Base-by-base conservation (phyloP, 2,329 filamentous ascomycete species). In the Hypoxylon sp. region DNA sequence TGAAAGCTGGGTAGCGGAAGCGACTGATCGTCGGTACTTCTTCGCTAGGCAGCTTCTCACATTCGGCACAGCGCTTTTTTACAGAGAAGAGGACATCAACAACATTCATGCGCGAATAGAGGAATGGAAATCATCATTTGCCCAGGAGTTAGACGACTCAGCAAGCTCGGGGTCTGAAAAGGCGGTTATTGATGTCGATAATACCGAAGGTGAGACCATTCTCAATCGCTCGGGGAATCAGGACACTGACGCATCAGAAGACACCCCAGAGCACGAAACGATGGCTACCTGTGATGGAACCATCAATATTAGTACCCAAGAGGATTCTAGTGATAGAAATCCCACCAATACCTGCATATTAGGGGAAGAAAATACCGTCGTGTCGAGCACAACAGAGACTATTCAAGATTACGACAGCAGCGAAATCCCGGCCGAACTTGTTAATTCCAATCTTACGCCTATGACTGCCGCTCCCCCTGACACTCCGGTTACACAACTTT, bases 1-100 rank as follows among this genome's bases (percentile, higher is more conserved):
- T 11, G 52, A 67, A 35, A 9, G 3, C 11, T 70, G 67, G 67
- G 35, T 67, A 22, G 51, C 33, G 10, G 64, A 70, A 17, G 51
- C 64, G 3, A 54, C 57, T 1, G 58, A 22, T 1, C 46, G 42
- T 2, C 24, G 50, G 44, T 61, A 31, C 22, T 17, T 33, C 22
- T 19, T 59, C 6, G 67, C 63, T 1, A 64, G 67, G 17, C 35
- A 42, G 8, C 47, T 70, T 13, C 22, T 67, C 29, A n/a, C 2
- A 10, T 63, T 67, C 50, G 24, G 39, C 35, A 17, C 33, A 39
- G 6, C 14, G 22, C 1, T 8, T n/a, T 1, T 22, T 1, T 35
- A 44, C 53, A 26, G 5, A 13, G 24, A n/a, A 3, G n/a, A 44
- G 19, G 22, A 29, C 3, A 8, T 24, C 2, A 5, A 39, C 1